Base-by-base conservation (phyloP, 2,329 filamentous ascomycete genomes). In the Trichoderma arundinaceum region DNA sequence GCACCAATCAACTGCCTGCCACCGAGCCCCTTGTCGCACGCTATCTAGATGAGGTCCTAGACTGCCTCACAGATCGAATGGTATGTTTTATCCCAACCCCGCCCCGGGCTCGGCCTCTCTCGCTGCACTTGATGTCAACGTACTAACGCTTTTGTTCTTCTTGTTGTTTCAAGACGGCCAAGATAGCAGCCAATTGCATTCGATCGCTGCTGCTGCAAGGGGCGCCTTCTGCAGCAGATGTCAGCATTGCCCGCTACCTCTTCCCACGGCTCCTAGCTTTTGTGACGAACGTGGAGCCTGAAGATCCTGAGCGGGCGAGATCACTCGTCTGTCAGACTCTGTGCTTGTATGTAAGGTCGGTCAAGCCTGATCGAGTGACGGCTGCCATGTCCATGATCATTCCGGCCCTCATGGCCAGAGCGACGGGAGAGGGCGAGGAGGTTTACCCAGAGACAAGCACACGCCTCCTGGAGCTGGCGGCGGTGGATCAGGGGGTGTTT, bases 131-230 rank as follows among this genome's bases (percentile, higher is more conserved):
- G 38, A 44, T 43, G 48, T 38, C 46, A 44, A 44, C 35, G 48
- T 46, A 62, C 59, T 64, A 52, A 61, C 48, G 8, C 35, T 49
- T 53, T 44, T 32, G 33, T 38, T 33, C 15, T 59, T 46, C 32
- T 17, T 33, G 15, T 48, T 63, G 38, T 54, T 59, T 60, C 48
- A 38, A 90, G 87, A 94, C 92, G 1, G 90, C 92, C 63, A 96
- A 92, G 73, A 94, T 97, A 64, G 93, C 95, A 1, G 91, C 92
- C 68, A 93, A 92, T 73, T 99, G 95, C 77, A 87, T 94, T 70
- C 88, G 94, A 65, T 95, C 93, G 7, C 84, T 98, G 7, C 83
- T 98, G 35, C 80, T 97, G 3, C 82, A 90, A 71, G 79, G 85
- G 61, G 80, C 86, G 59, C 81, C 87, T 69, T 85, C 89, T 67